A percentile compares a stretch with the other conserved stretches of the same genome.
These are phyloP conservation scores for Termitomyces eurrhizus DNA, from an alignment of 768 basidiomycete genomes.

Conservation along the genomic window DNA sequence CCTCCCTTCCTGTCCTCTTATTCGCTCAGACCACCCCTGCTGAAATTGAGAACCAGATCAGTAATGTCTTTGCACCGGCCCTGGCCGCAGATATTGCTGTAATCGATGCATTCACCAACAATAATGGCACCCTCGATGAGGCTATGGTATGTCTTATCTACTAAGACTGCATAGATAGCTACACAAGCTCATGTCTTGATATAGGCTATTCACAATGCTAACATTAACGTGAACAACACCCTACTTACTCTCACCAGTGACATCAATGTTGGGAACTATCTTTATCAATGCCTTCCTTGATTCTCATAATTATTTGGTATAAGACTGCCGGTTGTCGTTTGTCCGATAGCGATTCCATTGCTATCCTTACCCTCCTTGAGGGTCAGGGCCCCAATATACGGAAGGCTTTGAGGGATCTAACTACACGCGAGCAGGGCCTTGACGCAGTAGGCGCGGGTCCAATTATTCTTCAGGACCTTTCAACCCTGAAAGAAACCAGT, in stretches of 20 bases:
- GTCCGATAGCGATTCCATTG: slow-evolving; percentile 20
- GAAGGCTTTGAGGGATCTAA: slow-evolving; percentile 19
- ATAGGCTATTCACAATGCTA: slow-evolving; percentile 29
- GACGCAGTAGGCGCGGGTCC: slow-evolving; percentile 23
- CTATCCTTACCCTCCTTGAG: slow-evolving; percentile 20
- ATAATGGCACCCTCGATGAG: slow-evolving; percentile 18
- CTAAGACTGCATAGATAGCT: neutral
- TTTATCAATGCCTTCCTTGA: neutral
- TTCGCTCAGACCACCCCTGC: slow-evolving; percentile 18
- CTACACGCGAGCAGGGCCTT: slow-evolving; percentile 23
- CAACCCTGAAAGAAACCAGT: slow-evolving; percentile 19
- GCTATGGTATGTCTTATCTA: slow-evolving; percentile 23
- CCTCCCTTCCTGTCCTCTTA: slow-evolving; percentile 10
- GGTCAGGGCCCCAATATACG: slow-evolving; percentile 24
- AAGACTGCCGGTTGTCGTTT: slow-evolving; percentile 20
- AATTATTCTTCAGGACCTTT: slow-evolving; percentile 26
- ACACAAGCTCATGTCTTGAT: neutral
- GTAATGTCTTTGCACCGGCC: slow-evolving; percentile 18
- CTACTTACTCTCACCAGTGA: slow-evolving; percentile 20
- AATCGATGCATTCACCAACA: slow-evolving; percentile 27
- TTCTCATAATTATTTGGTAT: neutral
- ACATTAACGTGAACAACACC: slow-evolving; percentile 15
- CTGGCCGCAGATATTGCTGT: slow-evolving; percentile 25
- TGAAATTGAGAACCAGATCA: slow-evolving; percentile 27
- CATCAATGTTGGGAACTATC: slow-evolving; percentile 16